Base-by-base conservation (phyloP, 2,329 filamentous ascomycete genomes). In the Falciphora oryzae region DNA sequence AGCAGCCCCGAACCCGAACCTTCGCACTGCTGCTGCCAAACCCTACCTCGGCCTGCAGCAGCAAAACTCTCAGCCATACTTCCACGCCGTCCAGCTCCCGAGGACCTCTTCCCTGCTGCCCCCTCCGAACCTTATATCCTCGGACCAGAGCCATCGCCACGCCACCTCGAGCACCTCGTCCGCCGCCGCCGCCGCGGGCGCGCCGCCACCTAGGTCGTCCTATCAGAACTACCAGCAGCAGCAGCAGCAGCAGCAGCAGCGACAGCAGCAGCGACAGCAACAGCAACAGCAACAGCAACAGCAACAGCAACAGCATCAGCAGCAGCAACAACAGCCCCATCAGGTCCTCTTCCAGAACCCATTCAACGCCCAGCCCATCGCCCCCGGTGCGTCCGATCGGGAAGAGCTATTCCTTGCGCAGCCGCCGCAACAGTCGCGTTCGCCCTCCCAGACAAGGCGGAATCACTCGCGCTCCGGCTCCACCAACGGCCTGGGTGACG, bases 401-500 rank as follows among this genome's bases (percentile, higher is more conserved):
- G 68, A 65, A 69, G 68, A 71, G 32, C 53, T 65, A 56, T 38
- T 32, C 31, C 56, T 50, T 31, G 31, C 56, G 28, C 61, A 57
- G 35, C 63, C 62, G 57, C 66, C 64, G 65, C 64, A 16, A 63
- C 64, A 31, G 25, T 66, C 62, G 53, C 60, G 38, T 29, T 28
- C 38, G 32, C 18, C 38, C 32, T 66, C 64, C 65, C 64, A 65
- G 63, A 69, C 68, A 65, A 65, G 61, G 63, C 71, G 68, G 63
- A 69, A 69, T 13, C 73, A 74, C 63, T 77, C 76, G 61, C 74
- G 77, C 60, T 76, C 76, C 14, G 77, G 72, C 65, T 77, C 71
- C 66, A 70, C 73, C 28, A 73, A 72, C 64, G 74, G 73, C 66
- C 66, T 75, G 67, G 79, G 75, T 70, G 80, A 83, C 65, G 74